Evolutionary conservation across 371 early-diverging fungal species (phyloP).

Genomic region (Catenaria anguillulae): DNA sequence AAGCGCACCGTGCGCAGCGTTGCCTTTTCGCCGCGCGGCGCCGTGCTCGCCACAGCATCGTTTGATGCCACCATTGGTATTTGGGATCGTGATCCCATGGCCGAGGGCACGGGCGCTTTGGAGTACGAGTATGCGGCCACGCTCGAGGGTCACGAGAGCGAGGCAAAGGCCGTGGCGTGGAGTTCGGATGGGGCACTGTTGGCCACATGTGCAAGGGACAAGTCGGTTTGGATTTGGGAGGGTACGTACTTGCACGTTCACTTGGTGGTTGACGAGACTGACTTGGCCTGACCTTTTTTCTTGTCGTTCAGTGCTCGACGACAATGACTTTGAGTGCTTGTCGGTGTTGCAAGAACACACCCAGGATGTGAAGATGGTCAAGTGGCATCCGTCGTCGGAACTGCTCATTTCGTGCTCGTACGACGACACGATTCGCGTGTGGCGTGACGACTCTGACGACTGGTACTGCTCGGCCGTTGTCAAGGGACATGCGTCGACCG

Average conservation of each 20-base stretch:
- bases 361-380: slow-evolving; percentile 89
- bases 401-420: slow-evolving; percentile 77
- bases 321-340: slow-evolving; percentile 87
- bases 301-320: slow-evolving; percentile 29
- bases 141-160: slow-evolving; percentile 96
- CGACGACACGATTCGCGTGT: slow-evolving; percentile 87
- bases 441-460: slow-evolving; percentile 79
- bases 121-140: slow-evolving; percentile 84
- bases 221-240: slow-evolving; percentile 97
- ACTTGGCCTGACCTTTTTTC: background rate
- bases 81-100: slow-evolving; percentile 51
- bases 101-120: slow-evolving; percentile 8
- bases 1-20: slow-evolving; percentile 75
- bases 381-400: slow-evolving; percentile 80
- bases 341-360: slow-evolving; percentile 88
- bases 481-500: slow-evolving; percentile 73
- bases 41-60: slow-evolving; percentile 68
- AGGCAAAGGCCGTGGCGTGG: slow-evolving; percentile 87
- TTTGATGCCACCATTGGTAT: slow-evolving; percentile 87
- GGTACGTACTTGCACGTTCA: slow-evolving; percentile 20
- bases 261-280: too few species aligned
- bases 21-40: slow-evolving; percentile 58
- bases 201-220: slow-evolving; percentile 88
- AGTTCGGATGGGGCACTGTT: slow-evolving; percentile 59
- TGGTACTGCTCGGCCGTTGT: slow-evolving; percentile 83